Evolutionary conservation across 2,329 filamentous ascomycete genomes (phyloP), one percentile per base, ranked within the genome.

Genomic region (Alternaria alternata): DNA sequence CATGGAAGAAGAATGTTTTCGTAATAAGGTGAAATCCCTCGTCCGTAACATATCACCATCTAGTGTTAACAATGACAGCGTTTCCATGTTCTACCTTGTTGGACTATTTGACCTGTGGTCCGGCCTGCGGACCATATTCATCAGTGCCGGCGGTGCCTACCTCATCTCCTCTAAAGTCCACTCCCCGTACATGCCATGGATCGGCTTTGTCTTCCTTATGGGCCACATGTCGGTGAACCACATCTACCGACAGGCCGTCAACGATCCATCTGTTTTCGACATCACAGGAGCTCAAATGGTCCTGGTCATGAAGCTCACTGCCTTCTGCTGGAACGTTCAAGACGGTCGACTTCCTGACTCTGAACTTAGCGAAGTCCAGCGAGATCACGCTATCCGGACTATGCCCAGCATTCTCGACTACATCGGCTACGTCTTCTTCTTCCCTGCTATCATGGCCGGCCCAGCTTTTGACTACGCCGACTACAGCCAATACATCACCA

Each of bases 301-400:
- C 34, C 81, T 98, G 69, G 90, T 98, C 64, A 99, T 99, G 93
- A 99, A 99, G 76, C 87, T 99, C 36, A 93, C 89, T 22, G 91
- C 94, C 5, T 99, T 99, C 75, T 96, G 93, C 81, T 99, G 95
- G 95, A 98, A 98, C 75, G 90, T 98, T 8, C 93, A 95, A 72
- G 95, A 99, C 77, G 96, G 95, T 20, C 88, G 90, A 59, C 84
- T 96, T 20, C 89, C 92, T 3, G 88, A 90, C 18, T 85, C 90
- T 43, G 88, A 94, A 59, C 86, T 99, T n/a, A 92, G 91, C 1
- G 92, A 95, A 51, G 88, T 91, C 46, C 95, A 99, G 77, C 94
- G 90, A 74, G 91, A 94, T 65, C 88, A 92, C 30, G 91, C 91
- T 47, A 85, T 99, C 42, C 85, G 84, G 54, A 81, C 91, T 46